Evolutionary conservation across 2,329 filamentous ascomycete species (phyloP).

Genomic region (Plenodomus lindquistii): DNA sequence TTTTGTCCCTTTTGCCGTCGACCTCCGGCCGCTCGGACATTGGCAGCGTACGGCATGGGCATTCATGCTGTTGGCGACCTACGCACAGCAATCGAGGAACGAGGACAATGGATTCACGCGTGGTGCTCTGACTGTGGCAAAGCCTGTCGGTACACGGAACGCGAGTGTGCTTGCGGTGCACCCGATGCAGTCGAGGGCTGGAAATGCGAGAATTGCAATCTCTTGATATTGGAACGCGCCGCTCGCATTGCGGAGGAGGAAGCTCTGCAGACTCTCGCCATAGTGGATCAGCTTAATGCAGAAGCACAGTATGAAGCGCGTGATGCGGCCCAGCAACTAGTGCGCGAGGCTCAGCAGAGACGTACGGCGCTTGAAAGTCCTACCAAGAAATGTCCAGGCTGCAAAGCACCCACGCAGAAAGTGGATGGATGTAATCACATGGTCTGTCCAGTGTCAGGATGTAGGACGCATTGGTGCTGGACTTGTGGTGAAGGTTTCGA

Average conservation of each 20-base stretch:
- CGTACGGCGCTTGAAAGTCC: slow-evolving; percentile 28
- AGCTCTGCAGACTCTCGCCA: slow-evolving; percentile 5
- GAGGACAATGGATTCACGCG: slow-evolving; percentile 53
- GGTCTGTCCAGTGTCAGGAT: slow-evolving; percentile 33
- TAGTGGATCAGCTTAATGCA: slow-evolving; percentile 1
- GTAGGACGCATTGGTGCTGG: slow-evolving; percentile 50
- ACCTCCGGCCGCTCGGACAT: slow-evolving; percentile 44
- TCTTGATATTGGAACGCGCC: slow-evolving; percentile 19
- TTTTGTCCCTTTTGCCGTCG: slow-evolving; percentile 57
- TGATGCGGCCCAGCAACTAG: not conserved
- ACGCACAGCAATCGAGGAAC: slow-evolving; percentile 45
- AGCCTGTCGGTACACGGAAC: slow-evolving; percentile 49
- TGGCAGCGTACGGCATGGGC: slow-evolving; percentile 44
- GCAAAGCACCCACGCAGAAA: slow-evolving; percentile 45
- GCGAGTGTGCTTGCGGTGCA: slow-evolving; percentile 50
- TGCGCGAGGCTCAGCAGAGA: slow-evolving; percentile 10
- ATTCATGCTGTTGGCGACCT: slow-evolving; percentile 46
- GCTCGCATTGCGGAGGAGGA: slow-evolving; percentile 11
- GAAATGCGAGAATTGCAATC: slow-evolving; percentile 47
- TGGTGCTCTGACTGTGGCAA: slow-evolving; percentile 53
- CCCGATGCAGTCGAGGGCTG: slow-evolving; percentile 46
- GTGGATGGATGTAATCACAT: slow-evolving; percentile 46
- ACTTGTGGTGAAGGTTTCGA: slow-evolving; percentile 40
- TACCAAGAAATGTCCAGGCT: slow-evolving; percentile 43
- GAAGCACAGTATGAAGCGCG: slow-evolving; percentile 3